Evolutionary conservation across 176 grass and related monocot species (phyloP).

Genomic region (Metroxylon sagu): DNA sequence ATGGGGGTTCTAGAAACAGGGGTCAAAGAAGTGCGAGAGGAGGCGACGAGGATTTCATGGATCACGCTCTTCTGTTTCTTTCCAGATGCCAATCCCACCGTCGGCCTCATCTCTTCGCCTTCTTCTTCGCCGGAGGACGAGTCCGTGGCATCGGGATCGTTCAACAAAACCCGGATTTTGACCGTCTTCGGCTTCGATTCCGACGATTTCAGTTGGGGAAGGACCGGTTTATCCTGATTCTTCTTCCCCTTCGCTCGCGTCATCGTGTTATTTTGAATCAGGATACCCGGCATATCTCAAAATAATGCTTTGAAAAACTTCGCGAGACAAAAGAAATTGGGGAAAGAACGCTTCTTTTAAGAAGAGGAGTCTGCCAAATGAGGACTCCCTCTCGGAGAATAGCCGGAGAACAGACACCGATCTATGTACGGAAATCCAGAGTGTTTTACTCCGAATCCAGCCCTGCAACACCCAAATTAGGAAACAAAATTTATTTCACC

Average conservation of each 20-base stretch:
- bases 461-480: not conserved
- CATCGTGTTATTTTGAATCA: not conserved
- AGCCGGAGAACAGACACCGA: not conserved
- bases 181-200: not conserved
- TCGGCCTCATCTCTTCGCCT: too few relatives aligned
- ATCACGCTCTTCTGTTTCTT: too few relatives aligned
- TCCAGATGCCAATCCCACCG: too few relatives aligned
- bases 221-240: not conserved
- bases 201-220: not conserved
- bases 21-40: too few relatives aligned
- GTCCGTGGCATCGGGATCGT: constrained; percentile 5
- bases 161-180: not conserved
- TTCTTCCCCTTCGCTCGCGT: not conserved
- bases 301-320: not conserved
- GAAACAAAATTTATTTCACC: too few relatives aligned
- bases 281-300: not conserved
- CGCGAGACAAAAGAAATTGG: not conserved
- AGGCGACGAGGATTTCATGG: too few relatives aligned
- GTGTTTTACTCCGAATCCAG: constrained; percentile 19
- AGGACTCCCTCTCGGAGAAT: constrained; percentile 7
- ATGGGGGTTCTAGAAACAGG: too few relatives aligned
- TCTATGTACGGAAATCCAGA: constrained; percentile 20
- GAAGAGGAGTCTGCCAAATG: not conserved
- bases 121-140: not conserved
- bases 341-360: too few relatives aligned